Evolutionary conservation across 805 yeast species (phyloP).

Genomic region (Lipomyces yamanashiensis): DNA sequence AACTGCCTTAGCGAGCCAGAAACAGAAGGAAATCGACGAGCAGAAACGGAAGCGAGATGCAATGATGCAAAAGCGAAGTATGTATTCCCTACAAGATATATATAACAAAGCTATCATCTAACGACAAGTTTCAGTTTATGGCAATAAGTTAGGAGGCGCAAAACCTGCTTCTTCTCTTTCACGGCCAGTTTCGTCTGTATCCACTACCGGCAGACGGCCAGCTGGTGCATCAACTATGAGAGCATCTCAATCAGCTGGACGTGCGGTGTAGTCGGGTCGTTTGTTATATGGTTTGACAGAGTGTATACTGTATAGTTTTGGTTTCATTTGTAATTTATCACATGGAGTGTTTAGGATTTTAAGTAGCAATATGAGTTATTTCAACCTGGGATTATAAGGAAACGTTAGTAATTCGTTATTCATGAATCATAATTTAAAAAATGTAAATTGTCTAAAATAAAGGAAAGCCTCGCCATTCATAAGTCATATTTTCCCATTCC

Average conservation of each 20-base stretch:
- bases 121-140: conserved; percentile 20
- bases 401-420: too few species aligned
- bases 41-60: conserved; percentile 43
- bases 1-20: conserved; percentile 10
- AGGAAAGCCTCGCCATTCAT: too few species aligned
- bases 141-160: conserved; percentile 23
- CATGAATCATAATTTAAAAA: too few species aligned
- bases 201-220: conserved; percentile 2
- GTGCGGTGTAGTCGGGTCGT: neutral
- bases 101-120: neutral
- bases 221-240: neutral
- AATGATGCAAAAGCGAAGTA: conserved; percentile 30
- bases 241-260: neutral
- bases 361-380: too few species aligned
- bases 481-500: neutral
- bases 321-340: too few species aligned
- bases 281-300: neutral
- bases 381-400: too few species aligned
- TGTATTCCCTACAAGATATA: neutral
- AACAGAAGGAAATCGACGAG: conserved; percentile 23
- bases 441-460: too few species aligned
- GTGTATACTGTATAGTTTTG: neutral
- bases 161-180: conserved; percentile 3
- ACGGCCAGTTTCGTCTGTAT: neutral
- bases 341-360: too few species aligned